These are phyloP conservation scores for Kwoniella shandongensis DNA, from an alignment of 768 basidiomycete species.

Conservation along the genomic window DNA sequence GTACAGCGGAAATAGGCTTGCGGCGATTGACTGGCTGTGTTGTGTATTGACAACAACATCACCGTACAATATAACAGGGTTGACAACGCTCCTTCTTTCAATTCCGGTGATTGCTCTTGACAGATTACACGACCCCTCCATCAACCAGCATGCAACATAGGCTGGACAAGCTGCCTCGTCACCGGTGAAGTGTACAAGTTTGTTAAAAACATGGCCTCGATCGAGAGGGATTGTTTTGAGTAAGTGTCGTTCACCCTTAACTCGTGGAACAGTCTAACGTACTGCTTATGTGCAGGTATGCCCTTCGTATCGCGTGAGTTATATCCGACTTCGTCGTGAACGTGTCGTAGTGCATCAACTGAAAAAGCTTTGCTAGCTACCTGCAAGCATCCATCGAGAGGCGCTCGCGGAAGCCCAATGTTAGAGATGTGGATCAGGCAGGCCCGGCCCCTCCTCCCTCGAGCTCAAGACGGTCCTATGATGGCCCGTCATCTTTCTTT, in stretches of 20 bases:
- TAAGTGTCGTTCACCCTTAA: constrained; percentile 8
- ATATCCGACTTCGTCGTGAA: too few relatives aligned
- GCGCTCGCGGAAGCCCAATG: neutral
- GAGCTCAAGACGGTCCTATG: constrained; percentile 14
- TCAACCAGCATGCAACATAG: neutral
- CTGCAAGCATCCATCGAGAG: neutral
- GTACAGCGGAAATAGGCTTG: neutral
- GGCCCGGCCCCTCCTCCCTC: constrained; percentile 3
- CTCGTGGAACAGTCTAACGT: neutral
- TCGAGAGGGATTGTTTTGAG: constrained; percentile 13
- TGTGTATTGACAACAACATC: too few relatives aligned
- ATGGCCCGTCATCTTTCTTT: constrained; percentile 28
- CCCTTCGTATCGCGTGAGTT: constrained; percentile 41
- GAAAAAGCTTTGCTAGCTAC: too few relatives aligned
- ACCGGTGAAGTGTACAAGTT: neutral
- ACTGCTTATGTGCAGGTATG: constrained; percentile 19
- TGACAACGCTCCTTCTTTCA: too few relatives aligned
- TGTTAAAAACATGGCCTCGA: neutral
- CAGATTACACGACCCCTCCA: too few relatives aligned
- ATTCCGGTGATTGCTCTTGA: too few relatives aligned
- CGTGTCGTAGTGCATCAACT: too few relatives aligned
- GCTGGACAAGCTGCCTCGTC: neutral
- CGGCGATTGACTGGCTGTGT: neutral
- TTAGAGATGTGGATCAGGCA: neutral
- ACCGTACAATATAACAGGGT: too few relatives aligned